Percentiles rank a stretch among this genome's conserved stretches.
Evolutionary conservation across 192 early-diverging fungal species (phyloP).

Genomic region (Bifiguratus adelaidae): DNA sequence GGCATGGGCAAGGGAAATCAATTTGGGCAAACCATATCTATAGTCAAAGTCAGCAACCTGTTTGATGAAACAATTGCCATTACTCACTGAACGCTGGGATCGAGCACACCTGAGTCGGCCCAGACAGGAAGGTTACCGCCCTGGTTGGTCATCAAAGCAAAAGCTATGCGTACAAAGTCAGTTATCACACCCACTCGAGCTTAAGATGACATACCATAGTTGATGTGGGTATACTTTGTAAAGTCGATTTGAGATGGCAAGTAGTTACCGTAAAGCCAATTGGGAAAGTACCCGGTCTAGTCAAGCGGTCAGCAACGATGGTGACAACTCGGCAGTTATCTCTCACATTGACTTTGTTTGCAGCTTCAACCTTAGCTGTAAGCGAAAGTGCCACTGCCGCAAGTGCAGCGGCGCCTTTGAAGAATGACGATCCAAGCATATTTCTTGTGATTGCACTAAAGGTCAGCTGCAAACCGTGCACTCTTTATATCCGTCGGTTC

Average conservation of each 20-base stretch:
- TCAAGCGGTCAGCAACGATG: too few species aligned
- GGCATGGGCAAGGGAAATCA: constrained; percentile 31
- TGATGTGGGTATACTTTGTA: constrained; percentile 23
- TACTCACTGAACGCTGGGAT: constrained; percentile 11
- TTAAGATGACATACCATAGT: constrained; percentile 23
- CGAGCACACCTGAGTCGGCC: constrained; percentile 8
- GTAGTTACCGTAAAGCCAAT: constrained; percentile 27
- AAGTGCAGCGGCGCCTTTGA: too few species aligned
- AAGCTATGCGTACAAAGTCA: background rate
- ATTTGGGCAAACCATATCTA: constrained; percentile 30
- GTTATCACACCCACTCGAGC: background rate
- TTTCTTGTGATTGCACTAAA: too few species aligned
- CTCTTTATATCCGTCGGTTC: too few species aligned
- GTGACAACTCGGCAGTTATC: too few species aligned
- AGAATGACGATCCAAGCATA: too few species aligned
- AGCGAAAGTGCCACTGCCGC: too few species aligned
- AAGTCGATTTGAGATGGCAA: constrained; percentile 9
- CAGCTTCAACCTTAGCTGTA: too few species aligned
- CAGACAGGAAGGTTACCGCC: constrained; percentile 8
- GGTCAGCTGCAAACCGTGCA: too few species aligned
- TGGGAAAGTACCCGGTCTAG: constrained; percentile 19
- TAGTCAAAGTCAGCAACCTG: too few species aligned
- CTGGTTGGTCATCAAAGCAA: constrained; percentile 5
- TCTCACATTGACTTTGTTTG: too few species aligned
- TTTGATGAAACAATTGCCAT: constrained; percentile 39